Base-by-base conservation (phyloP, 1,139 yeast species). In the Ashbya aceris region DNA sequence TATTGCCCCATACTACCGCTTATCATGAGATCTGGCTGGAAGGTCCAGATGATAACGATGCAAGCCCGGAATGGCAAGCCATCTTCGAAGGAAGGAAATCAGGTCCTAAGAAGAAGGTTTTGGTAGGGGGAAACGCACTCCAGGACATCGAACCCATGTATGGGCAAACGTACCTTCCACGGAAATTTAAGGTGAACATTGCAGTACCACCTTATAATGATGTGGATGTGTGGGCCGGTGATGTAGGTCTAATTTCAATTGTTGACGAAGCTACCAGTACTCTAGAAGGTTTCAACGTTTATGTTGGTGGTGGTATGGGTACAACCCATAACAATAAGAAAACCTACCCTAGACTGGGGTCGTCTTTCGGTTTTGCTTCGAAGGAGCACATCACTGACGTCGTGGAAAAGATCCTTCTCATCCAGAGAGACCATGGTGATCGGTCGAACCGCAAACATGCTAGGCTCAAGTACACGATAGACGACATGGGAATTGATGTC, bases 231-330 rank as follows among this genome's bases (percentile, higher is more conserved):
- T 91, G 85, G 69, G 95, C 95, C 8, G 93, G 86, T 63, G 98
- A 91, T 67, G 76, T 89, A 55, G 98, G 97, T 51, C 73, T 91
- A 54, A 78, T 91, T 62, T 87, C 96, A 29, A 87, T 91, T 60
- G 79, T 86, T 38, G 85, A 82, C 55, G 74, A 76, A 52, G 70
- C 77, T 49, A 72, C 73, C 56, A 51, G 78, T 72, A 46, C 64
- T 61, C 43, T 65, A 65, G 50, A 49, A 41, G 98, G 97, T 42
- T 91, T 78, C 71, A 89, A 91, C 57, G 78, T 91, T 40, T 74
- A 83, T 49, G 95, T 82, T 49, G 98, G 97, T 64, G 98, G 97
- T 69, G 98, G 97, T 73, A 89, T 91, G 97, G 98, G 97, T 56
- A 76, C 94, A 33, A 91, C 97, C 29, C 98, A 91, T 66, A 89